Percentiles rank a stretch among this genome's conserved stretches.
phyloP scores from a whole-genome alignment of 495 filamentous ascomycete genomes.

The Hyaloscypha bicolor region DNA sequence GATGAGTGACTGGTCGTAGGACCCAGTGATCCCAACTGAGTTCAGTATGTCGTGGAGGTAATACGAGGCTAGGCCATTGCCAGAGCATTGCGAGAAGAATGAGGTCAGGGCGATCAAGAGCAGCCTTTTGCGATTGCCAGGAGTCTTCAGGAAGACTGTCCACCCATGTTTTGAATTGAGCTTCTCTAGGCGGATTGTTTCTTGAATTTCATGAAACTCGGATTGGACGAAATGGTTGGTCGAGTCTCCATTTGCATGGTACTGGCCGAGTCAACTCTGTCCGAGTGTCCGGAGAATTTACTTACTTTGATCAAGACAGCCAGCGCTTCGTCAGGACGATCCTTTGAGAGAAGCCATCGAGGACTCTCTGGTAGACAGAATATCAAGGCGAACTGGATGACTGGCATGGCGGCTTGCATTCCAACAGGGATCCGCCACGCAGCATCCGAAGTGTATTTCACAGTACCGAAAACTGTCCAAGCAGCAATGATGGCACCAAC shows the following conservation, averaged over 20 bases:
- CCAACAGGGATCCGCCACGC: conserved; percentile 10
- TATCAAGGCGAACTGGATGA: conserved; percentile 1
- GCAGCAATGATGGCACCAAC: conserved; percentile 2
- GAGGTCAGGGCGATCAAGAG: conserved; percentile 10
- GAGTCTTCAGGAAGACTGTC: neutral
- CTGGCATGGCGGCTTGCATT: neutral
- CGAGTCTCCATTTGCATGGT: conserved; percentile 7
- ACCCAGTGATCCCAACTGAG: conserved; percentile 36
- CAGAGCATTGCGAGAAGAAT: conserved; percentile 34
- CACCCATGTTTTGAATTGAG: neutral
- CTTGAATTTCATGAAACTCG: conserved; percentile 4
- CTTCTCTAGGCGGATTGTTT: conserved; percentile 5
- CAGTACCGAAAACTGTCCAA: conserved; percentile 7
- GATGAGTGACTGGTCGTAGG: conserved; percentile 41
- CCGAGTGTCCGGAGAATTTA: neutral
- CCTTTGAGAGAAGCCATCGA: conserved; percentile 68
- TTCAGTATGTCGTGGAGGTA: conserved; percentile 28
- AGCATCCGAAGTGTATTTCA: neutral
- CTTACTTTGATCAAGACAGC: neutral
- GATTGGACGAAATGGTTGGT: neutral
- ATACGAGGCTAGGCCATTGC: conserved; percentile 34
- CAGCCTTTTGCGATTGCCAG: conserved; percentile 12
- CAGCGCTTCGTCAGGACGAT: conserved; percentile 62
- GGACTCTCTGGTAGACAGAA: conserved; percentile 63
- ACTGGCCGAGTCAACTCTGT: conserved; percentile 54